Evolutionary conservation across 2,329 filamentous ascomycete genomes (phyloP).

Genomic region (Pleomassaria siparia): DNA sequence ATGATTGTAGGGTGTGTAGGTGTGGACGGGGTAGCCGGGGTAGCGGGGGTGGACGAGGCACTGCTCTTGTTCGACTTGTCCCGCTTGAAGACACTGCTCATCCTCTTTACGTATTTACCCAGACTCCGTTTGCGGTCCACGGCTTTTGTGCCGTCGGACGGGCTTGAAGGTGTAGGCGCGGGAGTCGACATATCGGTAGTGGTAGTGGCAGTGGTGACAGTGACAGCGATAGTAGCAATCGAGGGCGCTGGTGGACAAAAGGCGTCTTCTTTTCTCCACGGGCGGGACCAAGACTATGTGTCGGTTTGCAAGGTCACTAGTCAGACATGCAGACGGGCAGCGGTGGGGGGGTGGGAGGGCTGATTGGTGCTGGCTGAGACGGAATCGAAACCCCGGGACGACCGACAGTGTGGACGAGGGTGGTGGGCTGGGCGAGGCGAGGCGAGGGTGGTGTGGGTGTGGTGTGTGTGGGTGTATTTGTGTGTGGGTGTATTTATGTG

Average conservation of each 20-base stretch:
- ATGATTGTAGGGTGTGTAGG: background rate
- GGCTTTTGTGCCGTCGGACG: conserved; percentile 19
- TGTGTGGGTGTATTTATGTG: too few relatives aligned
- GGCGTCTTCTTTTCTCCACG: conserved; percentile 8
- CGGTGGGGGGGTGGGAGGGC: too few relatives aligned
- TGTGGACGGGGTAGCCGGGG: conserved; percentile 10
- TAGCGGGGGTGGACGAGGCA: conserved; percentile 9
- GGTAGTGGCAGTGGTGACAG: background rate
- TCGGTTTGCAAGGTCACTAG: conserved; percentile 10
- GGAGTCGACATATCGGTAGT: conserved; percentile 31
- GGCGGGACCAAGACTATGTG: conserved; percentile 1
- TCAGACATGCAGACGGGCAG: conserved; percentile 27
- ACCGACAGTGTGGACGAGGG: conserved; percentile 22
- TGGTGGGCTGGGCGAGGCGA: conserved; percentile 3
- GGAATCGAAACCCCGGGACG: conserved; percentile 27
- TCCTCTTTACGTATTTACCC: conserved; percentile 44
- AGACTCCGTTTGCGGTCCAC: conserved; percentile 35
- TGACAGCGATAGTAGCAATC: background rate
- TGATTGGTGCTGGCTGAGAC: conserved; percentile 31
- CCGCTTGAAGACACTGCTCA: conserved; percentile 43
- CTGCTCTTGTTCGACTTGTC: conserved; percentile 28
- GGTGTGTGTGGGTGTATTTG: too few relatives aligned
- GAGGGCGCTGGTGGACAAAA: background rate
- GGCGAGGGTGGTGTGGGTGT: too few relatives aligned
- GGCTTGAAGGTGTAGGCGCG: conserved; percentile 9